Evolutionary conservation across 768 basidiomycete species (phyloP).

Genomic region (Cytidiella melzeri): DNA sequence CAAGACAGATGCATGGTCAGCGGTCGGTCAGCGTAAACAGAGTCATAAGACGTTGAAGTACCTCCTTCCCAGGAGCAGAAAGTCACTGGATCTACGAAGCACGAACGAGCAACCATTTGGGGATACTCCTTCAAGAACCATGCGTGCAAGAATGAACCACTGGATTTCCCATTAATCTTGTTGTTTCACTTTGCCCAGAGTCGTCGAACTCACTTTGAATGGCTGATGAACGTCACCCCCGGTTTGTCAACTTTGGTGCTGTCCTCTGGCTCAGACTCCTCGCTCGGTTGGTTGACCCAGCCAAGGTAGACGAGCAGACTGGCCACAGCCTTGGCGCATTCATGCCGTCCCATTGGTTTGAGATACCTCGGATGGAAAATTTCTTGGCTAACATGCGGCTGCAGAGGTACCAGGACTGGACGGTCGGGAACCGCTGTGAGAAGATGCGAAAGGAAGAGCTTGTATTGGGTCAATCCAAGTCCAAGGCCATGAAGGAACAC

Average conservation of each 20-base stretch:
- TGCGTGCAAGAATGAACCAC: slow-evolving; percentile 78
- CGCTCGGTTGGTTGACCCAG: slow-evolving; percentile 42
- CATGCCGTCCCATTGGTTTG: slow-evolving; percentile 56
- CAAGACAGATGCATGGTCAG: slow-evolving; percentile 2
- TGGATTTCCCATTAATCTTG: slow-evolving; percentile 18
- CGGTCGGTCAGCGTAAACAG: not conserved
- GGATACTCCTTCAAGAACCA: slow-evolving; percentile 85
- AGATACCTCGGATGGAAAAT: slow-evolving; percentile 75
- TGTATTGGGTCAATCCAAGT: slow-evolving; percentile 71
- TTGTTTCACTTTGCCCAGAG: not conserved
- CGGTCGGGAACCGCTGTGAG: slow-evolving; percentile 51
- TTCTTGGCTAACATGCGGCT: slow-evolving; percentile 83
- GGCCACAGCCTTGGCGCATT: slow-evolving; percentile 53
- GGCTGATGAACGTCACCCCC: slow-evolving; percentile 77
- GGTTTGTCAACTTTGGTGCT: not conserved
- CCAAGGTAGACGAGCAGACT: slow-evolving; percentile 53
- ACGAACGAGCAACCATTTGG: slow-evolving; percentile 62
- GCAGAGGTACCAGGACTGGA: slow-evolving; percentile 72
- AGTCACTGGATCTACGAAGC: slow-evolving; percentile 87
- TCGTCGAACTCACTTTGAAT: slow-evolving; percentile 67
- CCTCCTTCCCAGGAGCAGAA: slow-evolving; percentile 96
- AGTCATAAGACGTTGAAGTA: slow-evolving; percentile 29
- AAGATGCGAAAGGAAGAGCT: slow-evolving; percentile 52
- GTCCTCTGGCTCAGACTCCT: not conserved
- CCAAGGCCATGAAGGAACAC: slow-evolving; percentile 89